phyloP scores from a whole-genome alignment of 2,329 filamentous ascomycete species.

The Aspergillus pseudoviridinutans region DNA sequence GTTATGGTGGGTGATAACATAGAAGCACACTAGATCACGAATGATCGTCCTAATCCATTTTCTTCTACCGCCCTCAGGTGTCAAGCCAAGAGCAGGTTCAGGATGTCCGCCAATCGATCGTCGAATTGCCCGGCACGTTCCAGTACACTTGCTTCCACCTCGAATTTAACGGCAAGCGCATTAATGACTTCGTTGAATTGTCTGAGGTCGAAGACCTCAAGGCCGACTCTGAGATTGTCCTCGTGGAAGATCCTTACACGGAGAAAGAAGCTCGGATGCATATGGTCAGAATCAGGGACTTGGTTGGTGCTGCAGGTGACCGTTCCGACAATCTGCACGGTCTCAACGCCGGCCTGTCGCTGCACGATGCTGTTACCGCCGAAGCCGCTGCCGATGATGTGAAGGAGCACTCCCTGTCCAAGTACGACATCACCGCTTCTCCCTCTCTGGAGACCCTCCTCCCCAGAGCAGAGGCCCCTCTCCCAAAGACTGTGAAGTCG shows the following conservation, averaged over 20 bases:
- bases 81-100: slow-evolving; percentile 94
- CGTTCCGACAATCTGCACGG: slow-evolving; percentile 84
- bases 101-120: slow-evolving; percentile 93
- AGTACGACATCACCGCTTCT: slow-evolving; percentile 72
- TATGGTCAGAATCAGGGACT: slow-evolving; percentile 81
- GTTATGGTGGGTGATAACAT: slow-evolving; percentile 66
- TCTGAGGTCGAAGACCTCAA: slow-evolving; percentile 80
- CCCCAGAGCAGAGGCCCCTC: slow-evolving; percentile 60
- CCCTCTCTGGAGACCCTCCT: slow-evolving; percentile 68
- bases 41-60: slow-evolving; percentile 8
- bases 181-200: slow-evolving; percentile 93
- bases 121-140: slow-evolving; percentile 87
- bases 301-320: slow-evolving; percentile 88
- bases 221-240: slow-evolving; percentile 69
- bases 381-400: slow-evolving; percentile 43
- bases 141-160: slow-evolving; percentile 99
- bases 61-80: slow-evolving; percentile 52
- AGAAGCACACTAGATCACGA: slow-evolving; percentile 7
- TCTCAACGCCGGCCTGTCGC: slow-evolving; percentile 75
- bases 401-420: slow-evolving; percentile 56
- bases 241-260: slow-evolving; percentile 94
- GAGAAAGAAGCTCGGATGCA: slow-evolving; percentile 98
- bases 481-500: slow-evolving; percentile 87
- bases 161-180: slow-evolving; percentile 78
- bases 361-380: slow-evolving; percentile 71